A percentile compares a stretch with the other conserved stretches of the same genome.
Evolutionary conservation across 2,329 filamentous ascomycete genomes (phyloP).

Genomic region (Alternaria viburni): DNA sequence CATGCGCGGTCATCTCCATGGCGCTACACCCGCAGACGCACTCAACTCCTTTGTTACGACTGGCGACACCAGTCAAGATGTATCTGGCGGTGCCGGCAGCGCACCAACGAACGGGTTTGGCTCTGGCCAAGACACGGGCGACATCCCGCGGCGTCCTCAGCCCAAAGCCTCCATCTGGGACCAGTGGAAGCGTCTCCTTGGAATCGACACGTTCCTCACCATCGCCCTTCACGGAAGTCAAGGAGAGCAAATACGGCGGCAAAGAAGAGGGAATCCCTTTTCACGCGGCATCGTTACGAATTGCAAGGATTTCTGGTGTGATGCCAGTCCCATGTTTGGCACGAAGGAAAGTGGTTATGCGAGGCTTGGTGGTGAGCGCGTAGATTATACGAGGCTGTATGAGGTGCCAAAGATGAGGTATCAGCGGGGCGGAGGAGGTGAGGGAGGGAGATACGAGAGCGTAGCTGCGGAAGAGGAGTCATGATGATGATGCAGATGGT

Average conservation of each 20-base stretch:
- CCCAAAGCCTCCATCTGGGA: constrained; percentile 72
- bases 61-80: constrained; percentile 68
- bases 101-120: constrained; percentile 62
- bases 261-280: constrained; percentile 76
- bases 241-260: constrained; percentile 47
- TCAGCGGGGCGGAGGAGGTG: constrained; percentile 45
- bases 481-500: constrained; percentile 10
- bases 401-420: constrained; percentile 77
- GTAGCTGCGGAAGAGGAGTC: constrained; percentile 52
- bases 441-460: constrained; percentile 63
- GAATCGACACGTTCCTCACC: constrained; percentile 91
- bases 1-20: constrained; percentile 80
- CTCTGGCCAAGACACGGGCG: constrained; percentile 62
- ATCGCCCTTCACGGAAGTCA: constrained; percentile 79
- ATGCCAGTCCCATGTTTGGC: constrained; percentile 81
- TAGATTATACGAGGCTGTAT: constrained; percentile 91
- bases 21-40: constrained; percentile 61
- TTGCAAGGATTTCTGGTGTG: constrained; percentile 96
- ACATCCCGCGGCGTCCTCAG: constrained; percentile 47
- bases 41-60: constrained; percentile 79
- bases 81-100: constrained; percentile 21
- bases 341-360: constrained; percentile 75
- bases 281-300: constrained; percentile 83
- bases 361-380: constrained; percentile 74
- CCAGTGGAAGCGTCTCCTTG: constrained; percentile 83